Conservation (phyloP, 139 green algal genomes). For the Picocystis salinarum region DNA sequence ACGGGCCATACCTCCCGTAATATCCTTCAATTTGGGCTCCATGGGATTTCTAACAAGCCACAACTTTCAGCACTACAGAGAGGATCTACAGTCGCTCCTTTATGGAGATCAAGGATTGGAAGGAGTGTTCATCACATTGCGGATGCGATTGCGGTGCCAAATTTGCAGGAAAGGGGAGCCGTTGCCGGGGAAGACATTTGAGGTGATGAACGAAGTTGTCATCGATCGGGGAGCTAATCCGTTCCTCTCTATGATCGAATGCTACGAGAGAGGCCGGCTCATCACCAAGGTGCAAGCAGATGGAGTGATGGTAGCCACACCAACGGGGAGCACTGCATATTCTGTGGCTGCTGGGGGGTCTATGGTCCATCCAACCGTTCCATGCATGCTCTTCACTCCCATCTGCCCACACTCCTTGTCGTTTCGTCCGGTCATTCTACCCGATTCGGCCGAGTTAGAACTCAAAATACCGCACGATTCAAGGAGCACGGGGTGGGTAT, state of each 20-base stretch:
- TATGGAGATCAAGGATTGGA: slow-evolving; percentile 25
- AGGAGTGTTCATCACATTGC: slow-evolving; percentile 84
- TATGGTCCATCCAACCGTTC: slow-evolving; percentile 39
- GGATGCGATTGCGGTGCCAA: slow-evolving; percentile 81
- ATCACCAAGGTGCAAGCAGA: slow-evolving; percentile 55
- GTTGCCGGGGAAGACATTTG: slow-evolving; percentile 22
- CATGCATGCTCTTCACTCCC: slow-evolving; percentile 30
- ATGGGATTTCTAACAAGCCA: slow-evolving; percentile 94
- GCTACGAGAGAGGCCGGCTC: slow-evolving; percentile 25
- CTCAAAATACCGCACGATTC: slow-evolving; percentile 47
- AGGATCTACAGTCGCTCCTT: slow-evolving; percentile 60
- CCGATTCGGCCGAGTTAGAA: slow-evolving; percentile 62
- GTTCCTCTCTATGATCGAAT: slow-evolving; percentile 35
- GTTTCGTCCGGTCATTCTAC: slow-evolving; percentile 80
- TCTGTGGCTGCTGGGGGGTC: slow-evolving; percentile 59
- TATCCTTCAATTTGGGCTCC: slow-evolving; percentile 91
- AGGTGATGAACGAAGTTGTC: slow-evolving; percentile 22
- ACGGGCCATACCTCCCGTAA: slow-evolving; percentile 29
- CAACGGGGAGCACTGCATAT: slow-evolving; percentile 89
- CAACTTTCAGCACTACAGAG: slow-evolving; percentile 25
- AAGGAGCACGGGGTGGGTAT: slow-evolving; percentile 68
- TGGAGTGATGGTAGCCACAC: slow-evolving; percentile 83
- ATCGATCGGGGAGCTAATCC: slow-evolving; percentile 27
- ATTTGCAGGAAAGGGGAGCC: slow-evolving; percentile 27
- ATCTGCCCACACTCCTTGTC: slow-evolving; percentile 36